Conservation (phyloP, 2,329 filamentous ascomycete species). For the Aureobasidium melanogenum region DNA sequence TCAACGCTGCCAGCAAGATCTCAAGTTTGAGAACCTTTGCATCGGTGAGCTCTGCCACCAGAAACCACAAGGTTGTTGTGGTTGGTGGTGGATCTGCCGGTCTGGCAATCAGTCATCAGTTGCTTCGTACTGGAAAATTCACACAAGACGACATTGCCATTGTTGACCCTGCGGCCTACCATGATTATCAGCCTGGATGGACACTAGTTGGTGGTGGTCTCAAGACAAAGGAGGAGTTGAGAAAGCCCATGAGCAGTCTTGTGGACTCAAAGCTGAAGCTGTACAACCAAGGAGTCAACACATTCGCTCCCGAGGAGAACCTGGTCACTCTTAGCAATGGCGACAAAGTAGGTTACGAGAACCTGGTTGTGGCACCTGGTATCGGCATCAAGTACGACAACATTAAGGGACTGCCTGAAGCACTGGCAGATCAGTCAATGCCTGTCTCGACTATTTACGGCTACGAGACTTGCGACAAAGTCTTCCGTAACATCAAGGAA, state of each 20-base stretch:
- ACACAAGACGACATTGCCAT: conserved; percentile 52
- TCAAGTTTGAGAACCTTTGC: neutral
- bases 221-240: conserved; percentile 52
- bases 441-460: conserved; percentile 30
- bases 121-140: conserved; percentile 52
- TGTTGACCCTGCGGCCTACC: conserved; percentile 53
- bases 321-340: conserved; percentile 47
- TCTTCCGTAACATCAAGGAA: conserved; percentile 23
- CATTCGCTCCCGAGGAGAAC: conserved; percentile 50
- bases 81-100: conserved; percentile 60
- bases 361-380: conserved; percentile 51
- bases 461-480: conserved; percentile 32
- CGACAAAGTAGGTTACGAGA: conserved; percentile 51
- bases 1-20: neutral
- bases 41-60: conserved; percentile 26
- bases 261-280: conserved; percentile 54
- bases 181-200: conserved; percentile 64
- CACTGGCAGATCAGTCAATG: conserved; percentile 27
- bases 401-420: conserved; percentile 19
- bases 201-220: conserved; percentile 59
- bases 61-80: conserved; percentile 56
- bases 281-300: conserved; percentile 45
- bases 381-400: conserved; percentile 16
- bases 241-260: conserved; percentile 41
- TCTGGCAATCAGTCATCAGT: conserved; percentile 57